phyloP scores from a whole-genome alignment of 1,139 yeast species.

The Geotrichum siamense region DNA sequence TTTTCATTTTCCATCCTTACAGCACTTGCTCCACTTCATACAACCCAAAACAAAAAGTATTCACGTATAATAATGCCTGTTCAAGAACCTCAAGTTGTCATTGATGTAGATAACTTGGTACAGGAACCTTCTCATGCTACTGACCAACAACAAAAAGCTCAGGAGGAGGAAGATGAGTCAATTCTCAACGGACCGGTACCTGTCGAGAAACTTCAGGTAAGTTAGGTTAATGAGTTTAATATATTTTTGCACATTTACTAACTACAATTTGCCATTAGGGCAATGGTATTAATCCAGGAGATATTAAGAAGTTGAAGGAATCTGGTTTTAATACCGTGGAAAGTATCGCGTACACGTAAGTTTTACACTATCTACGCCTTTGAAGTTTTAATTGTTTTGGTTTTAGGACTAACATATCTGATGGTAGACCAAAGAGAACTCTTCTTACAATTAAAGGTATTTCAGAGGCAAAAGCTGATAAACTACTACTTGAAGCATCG shows the following conservation, averaged over 20 bases:
- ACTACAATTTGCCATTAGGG: slow-evolving; percentile 44
- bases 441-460: slow-evolving; percentile 79
- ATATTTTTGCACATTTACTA: slow-evolving; percentile 3
- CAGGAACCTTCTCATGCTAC: background rate
- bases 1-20: too few species aligned
- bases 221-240: slow-evolving; percentile 16
- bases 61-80: too few species aligned
- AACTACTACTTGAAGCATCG: slow-evolving; percentile 72
- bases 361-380: background rate
- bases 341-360: slow-evolving; percentile 72
- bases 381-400: background rate
- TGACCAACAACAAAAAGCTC: background rate
- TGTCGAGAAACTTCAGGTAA: slow-evolving; percentile 36
- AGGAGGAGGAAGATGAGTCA: slow-evolving; percentile 38
- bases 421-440: slow-evolving; percentile 54
- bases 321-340: slow-evolving; percentile 88
- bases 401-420: too few species aligned
- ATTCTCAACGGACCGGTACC: slow-evolving; percentile 45
- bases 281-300: slow-evolving; percentile 77
- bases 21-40: too few species aligned
- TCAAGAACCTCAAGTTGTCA: too few species aligned
- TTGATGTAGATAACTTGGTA: background rate
- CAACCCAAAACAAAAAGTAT: too few species aligned
- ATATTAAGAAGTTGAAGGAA: slow-evolving; percentile 70
- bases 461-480: slow-evolving; percentile 92